Evolutionary conservation across 1,139 yeast species (phyloP), one percentile per base, ranked within the genome.

Genomic region (Geotrichum reessii): DNA sequence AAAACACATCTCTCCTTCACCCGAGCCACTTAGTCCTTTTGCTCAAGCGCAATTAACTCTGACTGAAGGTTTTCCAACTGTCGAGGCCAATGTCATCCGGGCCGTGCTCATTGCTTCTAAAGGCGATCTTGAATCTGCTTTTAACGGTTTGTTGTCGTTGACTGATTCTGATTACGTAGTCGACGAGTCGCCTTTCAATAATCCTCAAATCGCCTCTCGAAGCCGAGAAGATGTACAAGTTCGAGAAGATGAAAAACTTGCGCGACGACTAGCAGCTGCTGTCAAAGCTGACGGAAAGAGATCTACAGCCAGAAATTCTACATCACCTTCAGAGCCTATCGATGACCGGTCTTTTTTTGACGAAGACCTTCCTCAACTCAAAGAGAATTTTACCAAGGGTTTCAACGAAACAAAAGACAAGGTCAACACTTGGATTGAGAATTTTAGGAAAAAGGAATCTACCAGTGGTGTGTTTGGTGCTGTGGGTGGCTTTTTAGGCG

Each of bases 101-200:
- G 92, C 96, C 28, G 86, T 89, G 1, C 76, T 91, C 61, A 87
- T 93, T 68, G 98, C 98, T 2, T 84, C 96, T n/a, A 83, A 80
- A 55, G 96, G 96, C 37, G 78, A 82, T 53, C 73, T 88, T 48
- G 97, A 90, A 65, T 85, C 88, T 0, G 96, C 97, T 0, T 92
- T 92, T 76, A 87, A 86, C 72, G 97, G 97, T 0, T 75, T 92
- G 67, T 77, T 92, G 63, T 89, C 82, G 65, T 75, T 88, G 63
- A 85, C 90, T 12, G 97, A 92, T 74, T 96, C 96, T 8, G 73
- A 78, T 9, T 84, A 81, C 68, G 80, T 79, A 65, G 85, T 90
- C 17, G 86, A 84, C 17, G 59, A 57, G 33, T 48, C 57, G 19
- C 50, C 31, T 59, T 11, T 21, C 50, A 44, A 52, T 19, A 24